A percentile compares a stretch with the other conserved stretches of the same genome.
Evolutionary conservation across 306 rosid species (phyloP).

Genomic region (Inga oerstediana): DNA sequence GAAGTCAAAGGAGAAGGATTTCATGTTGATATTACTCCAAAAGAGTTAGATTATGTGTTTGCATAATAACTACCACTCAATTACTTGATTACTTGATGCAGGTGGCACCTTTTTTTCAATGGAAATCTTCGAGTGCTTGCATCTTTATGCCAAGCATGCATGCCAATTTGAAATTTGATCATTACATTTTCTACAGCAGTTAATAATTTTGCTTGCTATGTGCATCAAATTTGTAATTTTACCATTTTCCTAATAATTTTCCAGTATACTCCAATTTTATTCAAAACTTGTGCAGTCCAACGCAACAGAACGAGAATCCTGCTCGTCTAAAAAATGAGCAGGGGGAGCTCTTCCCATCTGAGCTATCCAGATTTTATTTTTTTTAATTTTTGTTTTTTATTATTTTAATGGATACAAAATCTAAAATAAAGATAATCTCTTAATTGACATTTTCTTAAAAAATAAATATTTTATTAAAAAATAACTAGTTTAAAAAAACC

Average conservation of each 20-base stretch:
- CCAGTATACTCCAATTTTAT: neutral
- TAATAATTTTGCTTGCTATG: slow-evolving; percentile 6
- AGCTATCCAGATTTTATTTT: too few relatives aligned
- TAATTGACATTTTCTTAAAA: too few relatives aligned
- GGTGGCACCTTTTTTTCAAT: neutral
- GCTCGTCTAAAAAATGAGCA: too few relatives aligned
- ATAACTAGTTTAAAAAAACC: too few relatives aligned
- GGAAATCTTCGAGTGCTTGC: neutral
- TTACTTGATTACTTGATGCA: neutral
- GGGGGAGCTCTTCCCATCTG: too few relatives aligned
- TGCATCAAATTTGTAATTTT: neutral
- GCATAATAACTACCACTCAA: neutral
- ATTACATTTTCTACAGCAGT: neutral
- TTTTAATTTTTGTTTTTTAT: too few relatives aligned
- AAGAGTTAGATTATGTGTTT: neutral
- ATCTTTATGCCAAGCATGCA: slow-evolving; percentile 25
- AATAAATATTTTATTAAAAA: too few relatives aligned
- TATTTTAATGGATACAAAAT: too few relatives aligned
- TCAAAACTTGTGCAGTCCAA: slow-evolving; percentile 30
- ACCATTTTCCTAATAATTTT: neutral
- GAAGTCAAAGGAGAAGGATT: slow-evolving; percentile 6
- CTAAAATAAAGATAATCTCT: too few relatives aligned
- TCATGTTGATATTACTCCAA: neutral
- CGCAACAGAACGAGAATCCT: slow-evolving; percentile 12
- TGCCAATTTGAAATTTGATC: slow-evolving; percentile 7